Evolutionary conservation across 2,329 filamentous ascomycete species (phyloP), one percentile per base, ranked within the genome.

Genomic region (Epichloe gansuensis): DNA sequence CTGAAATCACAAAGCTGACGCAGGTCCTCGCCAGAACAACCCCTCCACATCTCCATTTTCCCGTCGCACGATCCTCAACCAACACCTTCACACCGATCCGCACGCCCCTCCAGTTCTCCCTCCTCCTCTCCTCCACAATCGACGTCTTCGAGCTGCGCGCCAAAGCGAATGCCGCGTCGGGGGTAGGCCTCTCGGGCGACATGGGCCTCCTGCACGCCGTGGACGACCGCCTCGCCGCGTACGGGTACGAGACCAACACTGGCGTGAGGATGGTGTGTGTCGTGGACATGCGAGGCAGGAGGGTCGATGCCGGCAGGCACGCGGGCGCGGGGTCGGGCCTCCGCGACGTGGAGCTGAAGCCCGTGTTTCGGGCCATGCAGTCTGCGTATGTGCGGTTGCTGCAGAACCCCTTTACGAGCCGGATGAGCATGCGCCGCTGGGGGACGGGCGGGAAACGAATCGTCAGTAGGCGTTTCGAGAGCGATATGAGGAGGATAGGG

Each of bases 161-260:
- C 58, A 85, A 85, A 51, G 78, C 82, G 62, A 85, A 86, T 62
- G 80, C 78, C 23, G 67, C 70, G 51, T 62, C 66, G 21, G 69
- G 68, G 45, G 68, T 70, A 28, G 73, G 74, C 8, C 69, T 81
- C 44, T 86, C 88, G 49, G 90, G 93, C 61, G 91, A 97, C 67
- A 85, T 93, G 59, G 91, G 93, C 34, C 80, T 97, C 12, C 78
- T 98, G 49, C 91, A 97, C 71, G 90, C 91, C 54, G 78, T 97
- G 55, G 93, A 97, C 72, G 91, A 98, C 72, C 81, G 91, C 28
- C 78, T 97, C 46, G 90, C 91, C 38, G 86, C 90, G 59, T 98
- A 97, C 72, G 93, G 93, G 62, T 96, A 88, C 82, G 81, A 97
- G 69, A 96, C 93, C 53, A 97, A 95, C 69, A 97, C 93, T 28